Evolutionary conservation across 2,329 filamentous ascomycete species (phyloP), one percentile per base, ranked within the genome.

Genomic region (Calonectria pseudoreteaudii): DNA sequence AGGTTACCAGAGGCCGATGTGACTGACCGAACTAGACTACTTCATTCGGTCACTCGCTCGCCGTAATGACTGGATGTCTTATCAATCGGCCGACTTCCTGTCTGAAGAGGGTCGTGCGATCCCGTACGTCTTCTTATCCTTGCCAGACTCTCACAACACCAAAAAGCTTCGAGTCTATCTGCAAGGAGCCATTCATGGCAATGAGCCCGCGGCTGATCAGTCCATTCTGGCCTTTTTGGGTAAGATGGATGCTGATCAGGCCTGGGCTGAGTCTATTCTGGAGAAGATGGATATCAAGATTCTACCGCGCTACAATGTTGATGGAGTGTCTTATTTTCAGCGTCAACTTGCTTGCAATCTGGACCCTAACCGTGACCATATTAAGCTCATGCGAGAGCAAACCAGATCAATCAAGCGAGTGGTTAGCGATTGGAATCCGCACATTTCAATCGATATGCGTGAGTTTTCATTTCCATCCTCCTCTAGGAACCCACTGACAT

Each of bases 221-320:
- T 62, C 56, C 3, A 62, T 62, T 9, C 23, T 62, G 10, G 56
- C 56, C 23, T 62, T 62, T 9, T 62, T 62, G 14, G 56, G 56
- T 11, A 62, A 62, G 18, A 62, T 62, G 56, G 56, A 62, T 41
- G 56, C 56, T 30, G 56, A 62, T 30, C 56, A 36, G 3, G 56
- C 34, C 3, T 62, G 56, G 56, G 56, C 56, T 14, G 56, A 62
- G 34, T 62, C 56, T 4, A 41, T 62, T 5, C 56, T 62, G 14
- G 56, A 41, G 34, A 62, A 41, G 26, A 62, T 62, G 56, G 56
- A 62, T 18, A 62, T 62, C 23, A 62, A 62, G 36, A 62, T 62
- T 41, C 23, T 62, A 1, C 56, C 56, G 9, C 56, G 56, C 6
- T 62, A 62, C 36, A 62, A 62, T 20, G 56, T 62, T 23, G 56